Percentiles rank a stretch among this genome's conserved stretches.
Conservation (phyloP, 305 asterid species). For the Nicotiana rustica region DNA sequence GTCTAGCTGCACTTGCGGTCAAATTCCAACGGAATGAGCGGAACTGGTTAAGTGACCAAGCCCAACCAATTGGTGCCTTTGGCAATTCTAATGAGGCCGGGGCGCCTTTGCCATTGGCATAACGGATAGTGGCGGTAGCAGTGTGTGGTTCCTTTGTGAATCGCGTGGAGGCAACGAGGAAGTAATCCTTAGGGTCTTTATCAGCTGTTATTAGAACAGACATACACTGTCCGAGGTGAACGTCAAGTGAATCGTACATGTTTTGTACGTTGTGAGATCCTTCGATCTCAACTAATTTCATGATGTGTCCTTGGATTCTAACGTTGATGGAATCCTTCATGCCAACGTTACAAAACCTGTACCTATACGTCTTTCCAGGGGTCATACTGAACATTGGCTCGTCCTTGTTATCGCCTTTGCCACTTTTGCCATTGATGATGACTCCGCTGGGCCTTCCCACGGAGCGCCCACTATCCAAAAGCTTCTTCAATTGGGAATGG, state of each 20-base stretch:
- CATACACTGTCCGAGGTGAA: constrained; percentile 85
- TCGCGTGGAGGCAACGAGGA: constrained; percentile 76
- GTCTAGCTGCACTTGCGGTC: constrained; percentile 92
- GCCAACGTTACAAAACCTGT: constrained; percentile 79
- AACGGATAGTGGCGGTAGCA: constrained; percentile 59
- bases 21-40: constrained; percentile 90
- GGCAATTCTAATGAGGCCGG: constrained; percentile 65
- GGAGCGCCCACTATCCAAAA: constrained; percentile 64
- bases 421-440: constrained; percentile 68
- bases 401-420: constrained; percentile 53
- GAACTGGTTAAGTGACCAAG: constrained; percentile 90
- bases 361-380: constrained; percentile 75
- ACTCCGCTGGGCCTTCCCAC: constrained; percentile 77
- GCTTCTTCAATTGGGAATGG: constrained; percentile 59
- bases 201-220: constrained; percentile 76
- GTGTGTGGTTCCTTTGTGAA: constrained; percentile 51
- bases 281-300: constrained; percentile 78
- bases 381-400: constrained; percentile 64
- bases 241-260: constrained; percentile 66
- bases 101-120: constrained; percentile 48
- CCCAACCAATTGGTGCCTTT: constrained; percentile 69
- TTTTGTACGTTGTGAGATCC: constrained; percentile 90
- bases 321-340: constrained; percentile 66
- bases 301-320: constrained; percentile 71
- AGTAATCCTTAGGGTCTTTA: constrained; percentile 66